Percentiles rank a stretch among this genome's conserved stretches.
Conservation (phyloP, 345 rosid genomes). For the Turritis glabra region DNA sequence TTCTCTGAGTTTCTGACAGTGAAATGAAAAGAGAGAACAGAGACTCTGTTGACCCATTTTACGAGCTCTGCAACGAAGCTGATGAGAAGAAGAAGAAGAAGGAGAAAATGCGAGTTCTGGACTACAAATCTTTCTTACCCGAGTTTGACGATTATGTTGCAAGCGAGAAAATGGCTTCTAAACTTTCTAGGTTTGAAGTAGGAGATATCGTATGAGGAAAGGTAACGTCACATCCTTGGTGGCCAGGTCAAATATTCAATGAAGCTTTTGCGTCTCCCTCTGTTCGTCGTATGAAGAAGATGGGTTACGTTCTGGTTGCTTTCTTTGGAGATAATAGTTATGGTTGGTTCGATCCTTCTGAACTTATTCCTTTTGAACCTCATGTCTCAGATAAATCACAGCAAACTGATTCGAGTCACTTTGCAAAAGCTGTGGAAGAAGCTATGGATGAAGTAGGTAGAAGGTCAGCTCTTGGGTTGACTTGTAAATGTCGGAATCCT, state of each 20-base stretch:
- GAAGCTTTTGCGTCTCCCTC: conserved; percentile 72
- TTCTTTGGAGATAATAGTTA: conserved; percentile 94
- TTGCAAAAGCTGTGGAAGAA: conserved; percentile 83
- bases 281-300: conserved; percentile 68
- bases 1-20: background rate
- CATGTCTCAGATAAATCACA: conserved; percentile 62
- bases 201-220: conserved; percentile 98
- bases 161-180: conserved; percentile 51
- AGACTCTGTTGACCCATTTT: conserved; percentile 30
- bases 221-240: conserved; percentile 95
- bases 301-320: conserved; percentile 78
- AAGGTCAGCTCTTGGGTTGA: conserved; percentile 70
- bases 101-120: conserved; percentile 10
- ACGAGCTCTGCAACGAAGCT: background rate
- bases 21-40: conserved; percentile 27
- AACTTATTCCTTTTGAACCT: conserved; percentile 70
- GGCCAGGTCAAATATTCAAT: conserved; percentile 91
- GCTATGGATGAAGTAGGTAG: conserved; percentile 75
- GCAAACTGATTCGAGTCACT: conserved; percentile 57
- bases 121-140: conserved; percentile 50
- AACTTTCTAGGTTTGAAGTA: conserved; percentile 63
- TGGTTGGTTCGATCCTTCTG: conserved; percentile 91
- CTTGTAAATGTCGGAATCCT: conserved; percentile 72
- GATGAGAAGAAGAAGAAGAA: conserved; percentile 12
- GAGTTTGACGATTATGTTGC: conserved; percentile 86